Percentiles rank a stretch among this genome's conserved stretches.
Evolutionary conservation across 257 asterid species (phyloP).

Genomic region (Solanum megistacrolobum): DNA sequence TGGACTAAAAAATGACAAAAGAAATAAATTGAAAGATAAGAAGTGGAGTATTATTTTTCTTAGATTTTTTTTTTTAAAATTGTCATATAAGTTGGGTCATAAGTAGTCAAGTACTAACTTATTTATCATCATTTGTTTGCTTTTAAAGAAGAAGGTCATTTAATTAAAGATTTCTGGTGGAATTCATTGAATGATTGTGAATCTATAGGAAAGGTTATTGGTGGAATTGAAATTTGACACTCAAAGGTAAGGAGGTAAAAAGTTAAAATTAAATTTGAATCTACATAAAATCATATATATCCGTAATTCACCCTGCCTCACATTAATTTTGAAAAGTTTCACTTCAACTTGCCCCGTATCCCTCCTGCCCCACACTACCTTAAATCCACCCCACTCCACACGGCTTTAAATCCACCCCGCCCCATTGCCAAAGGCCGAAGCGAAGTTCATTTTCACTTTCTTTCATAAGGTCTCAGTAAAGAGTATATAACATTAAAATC

Average conservation of each 20-base stretch:
- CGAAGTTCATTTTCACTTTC: not conserved
- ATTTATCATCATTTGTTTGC: not conserved
- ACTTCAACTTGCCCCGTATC: too few relatives aligned
- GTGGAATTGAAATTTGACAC: not conserved
- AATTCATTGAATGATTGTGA: not conserved
- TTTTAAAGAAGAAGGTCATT: not conserved
- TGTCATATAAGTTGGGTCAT: not conserved
- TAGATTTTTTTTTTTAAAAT: not conserved
- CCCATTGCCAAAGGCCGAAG: not conserved
- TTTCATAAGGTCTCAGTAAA: not conserved
- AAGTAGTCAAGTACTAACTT: not conserved
- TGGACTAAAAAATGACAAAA: not conserved
- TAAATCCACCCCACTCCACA: accelerated
- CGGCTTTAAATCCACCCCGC: too few relatives aligned
- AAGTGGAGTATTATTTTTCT: too few relatives aligned
- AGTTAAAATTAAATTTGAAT: too few relatives aligned
- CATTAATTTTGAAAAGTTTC: too few relatives aligned
- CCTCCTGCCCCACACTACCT: too few relatives aligned
- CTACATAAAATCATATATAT: too few relatives aligned
- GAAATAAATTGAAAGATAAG: not conserved
- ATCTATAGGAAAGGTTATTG: not conserved
- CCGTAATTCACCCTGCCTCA: accelerated
- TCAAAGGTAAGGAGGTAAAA: not conserved
- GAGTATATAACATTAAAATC: not conserved
- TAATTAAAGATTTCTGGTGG: not conserved